Percentiles rank a stretch among this genome's conserved stretches.
phyloP scores from a whole-genome alignment of 163 green algal species.

The Prototheca wickerhamii region DNA sequence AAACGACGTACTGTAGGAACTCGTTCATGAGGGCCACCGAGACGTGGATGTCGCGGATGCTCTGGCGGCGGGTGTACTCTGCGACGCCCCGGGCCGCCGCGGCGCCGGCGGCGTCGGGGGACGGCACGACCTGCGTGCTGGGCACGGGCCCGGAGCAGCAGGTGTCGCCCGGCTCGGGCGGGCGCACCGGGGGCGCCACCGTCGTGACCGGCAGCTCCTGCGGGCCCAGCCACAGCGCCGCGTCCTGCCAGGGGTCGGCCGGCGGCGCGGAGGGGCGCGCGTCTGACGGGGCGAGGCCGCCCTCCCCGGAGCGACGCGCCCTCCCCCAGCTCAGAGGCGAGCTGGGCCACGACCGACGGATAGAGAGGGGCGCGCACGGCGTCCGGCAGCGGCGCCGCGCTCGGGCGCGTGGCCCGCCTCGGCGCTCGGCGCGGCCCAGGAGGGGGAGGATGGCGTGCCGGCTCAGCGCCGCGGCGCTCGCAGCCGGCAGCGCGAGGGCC shows the following conservation, averaged over 20 bases:
- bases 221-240: constrained; percentile 40
- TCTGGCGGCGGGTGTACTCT: constrained; percentile 27
- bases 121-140: constrained; percentile 1
- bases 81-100: constrained; percentile 4
- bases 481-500: background rate
- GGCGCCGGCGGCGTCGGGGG: constrained; percentile 4
- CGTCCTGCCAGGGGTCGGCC: background rate
- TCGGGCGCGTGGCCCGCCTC: constrained; percentile 10
- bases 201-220: constrained; percentile 55
- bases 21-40: constrained; percentile 76
- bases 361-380: no score
- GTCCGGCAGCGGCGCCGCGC: no score
- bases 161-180: constrained; percentile 12
- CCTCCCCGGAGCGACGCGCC: background rate
- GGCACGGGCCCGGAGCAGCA: constrained; percentile 18
- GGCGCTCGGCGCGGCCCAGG: background rate
- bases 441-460: constrained; percentile 37
- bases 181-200: constrained; percentile 8
- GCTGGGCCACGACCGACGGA: no score
- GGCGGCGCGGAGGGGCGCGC: constrained; percentile 2
- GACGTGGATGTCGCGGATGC: constrained; percentile 77
- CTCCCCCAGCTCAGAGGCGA: constrained; percentile 12
- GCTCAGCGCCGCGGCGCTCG: constrained; percentile 16
- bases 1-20: constrained; percentile 59
- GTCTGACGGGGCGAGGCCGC: background rate